These are phyloP conservation scores for Oenanthe javanica DNA, from an alignment of 140 eudicot genomes.

Conservation along the genomic window DNA sequence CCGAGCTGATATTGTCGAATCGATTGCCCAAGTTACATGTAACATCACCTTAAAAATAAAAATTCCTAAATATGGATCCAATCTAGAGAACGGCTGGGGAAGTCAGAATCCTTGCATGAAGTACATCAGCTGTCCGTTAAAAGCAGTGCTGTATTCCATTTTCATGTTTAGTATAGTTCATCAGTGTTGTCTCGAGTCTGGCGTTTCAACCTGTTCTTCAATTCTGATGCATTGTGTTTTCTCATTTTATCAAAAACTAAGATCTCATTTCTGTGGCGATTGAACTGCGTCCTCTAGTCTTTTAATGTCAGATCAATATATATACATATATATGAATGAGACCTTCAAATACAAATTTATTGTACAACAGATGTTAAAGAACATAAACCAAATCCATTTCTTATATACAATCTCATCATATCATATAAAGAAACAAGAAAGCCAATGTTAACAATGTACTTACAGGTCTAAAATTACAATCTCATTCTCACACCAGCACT, in stretches of 20 bases:
- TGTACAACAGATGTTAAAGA: neutral
- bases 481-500: neutral
- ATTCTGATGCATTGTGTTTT: neutral
- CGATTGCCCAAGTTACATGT: neutral
- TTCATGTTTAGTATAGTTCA: neutral
- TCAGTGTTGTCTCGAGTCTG: neutral
- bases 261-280: neutral
- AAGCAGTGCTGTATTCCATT: neutral
- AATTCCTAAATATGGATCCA: neutral
- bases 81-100: neutral
- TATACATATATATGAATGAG: neutral
- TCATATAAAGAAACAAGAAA: neutral
- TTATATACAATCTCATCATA: neutral
- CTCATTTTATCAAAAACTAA: neutral
- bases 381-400: neutral
- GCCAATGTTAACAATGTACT: neutral
- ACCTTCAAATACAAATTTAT: neutral
- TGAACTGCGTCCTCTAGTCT: neutral
- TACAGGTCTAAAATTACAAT: neutral
- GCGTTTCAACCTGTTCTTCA: neutral
- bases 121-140: neutral
- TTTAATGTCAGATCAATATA: neutral
- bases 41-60: neutral
- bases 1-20: neutral
- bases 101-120: neutral